Conservation (phyloP, 495 filamentous ascomycete species). For the Aspergillus sclerotioniger region DNA sequence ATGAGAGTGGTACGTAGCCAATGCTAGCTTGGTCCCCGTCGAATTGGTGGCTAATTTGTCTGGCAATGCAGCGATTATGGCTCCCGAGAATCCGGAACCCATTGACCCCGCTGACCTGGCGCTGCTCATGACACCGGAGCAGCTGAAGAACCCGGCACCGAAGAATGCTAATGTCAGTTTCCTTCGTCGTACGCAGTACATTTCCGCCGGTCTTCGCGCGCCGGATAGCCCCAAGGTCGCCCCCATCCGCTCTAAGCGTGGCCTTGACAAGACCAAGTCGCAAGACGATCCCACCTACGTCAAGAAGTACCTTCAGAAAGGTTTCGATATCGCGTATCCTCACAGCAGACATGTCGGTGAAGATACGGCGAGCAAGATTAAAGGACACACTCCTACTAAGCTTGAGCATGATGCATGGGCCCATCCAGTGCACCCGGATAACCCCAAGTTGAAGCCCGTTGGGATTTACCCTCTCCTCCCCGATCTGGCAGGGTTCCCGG, state of each 20-base stretch:
- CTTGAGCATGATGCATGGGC: constrained; percentile 67
- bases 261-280: constrained; percentile 43
- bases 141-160: constrained; percentile 77
- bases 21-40: neutral
- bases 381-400: constrained; percentile 53
- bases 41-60: constrained; percentile 14
- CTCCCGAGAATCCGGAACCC: constrained; percentile 62
- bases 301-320: constrained; percentile 74
- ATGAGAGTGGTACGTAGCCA: constrained; percentile 79
- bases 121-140: constrained; percentile 74
- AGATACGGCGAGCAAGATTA: constrained; percentile 48
- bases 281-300: constrained; percentile 82
- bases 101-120: constrained; percentile 78
- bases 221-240: constrained; percentile 38
- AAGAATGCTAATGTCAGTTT: constrained; percentile 76
- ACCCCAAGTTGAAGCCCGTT: constrained; percentile 72
- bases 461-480: constrained; percentile 81
- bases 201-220: constrained; percentile 63
- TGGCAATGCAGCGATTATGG: constrained; percentile 66
- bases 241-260: constrained; percentile 40
- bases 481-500: constrained; percentile 84
- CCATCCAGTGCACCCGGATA: constrained; percentile 75
- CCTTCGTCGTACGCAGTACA: constrained; percentile 94
- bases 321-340: constrained; percentile 81
- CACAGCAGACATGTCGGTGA: constrained; percentile 57